Percentiles rank a stretch among this genome's conserved stretches.
Conservation (phyloP, 139 green algal species). For the Chlorella sp. region DNA sequence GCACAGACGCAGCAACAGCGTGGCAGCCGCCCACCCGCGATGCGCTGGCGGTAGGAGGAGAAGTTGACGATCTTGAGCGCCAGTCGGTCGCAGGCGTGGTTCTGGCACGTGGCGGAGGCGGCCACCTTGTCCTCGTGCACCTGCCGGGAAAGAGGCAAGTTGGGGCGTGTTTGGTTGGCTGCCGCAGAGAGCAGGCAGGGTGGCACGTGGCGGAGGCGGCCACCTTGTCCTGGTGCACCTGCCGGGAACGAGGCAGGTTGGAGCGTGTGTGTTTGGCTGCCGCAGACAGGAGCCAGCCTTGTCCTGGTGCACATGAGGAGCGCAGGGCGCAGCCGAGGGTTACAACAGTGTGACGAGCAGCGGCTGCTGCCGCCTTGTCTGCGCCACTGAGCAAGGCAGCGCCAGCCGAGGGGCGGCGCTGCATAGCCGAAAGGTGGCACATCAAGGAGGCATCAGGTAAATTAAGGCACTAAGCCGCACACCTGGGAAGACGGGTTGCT, state of each 20-base stretch:
- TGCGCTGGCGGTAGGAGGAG: slow-evolving; percentile 6
- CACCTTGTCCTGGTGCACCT: slow-evolving; percentile 26
- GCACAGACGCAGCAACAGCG: not conserved
- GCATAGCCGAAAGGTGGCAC: too few relatives aligned
- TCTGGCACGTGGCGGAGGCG: slow-evolving; percentile 54
- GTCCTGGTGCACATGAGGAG: slow-evolving; percentile 21
- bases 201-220: slow-evolving; percentile 54
- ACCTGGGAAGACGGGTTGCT: slow-evolving; percentile 22
- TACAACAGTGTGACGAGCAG: too few relatives aligned
- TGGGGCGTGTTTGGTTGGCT: too few relatives aligned
- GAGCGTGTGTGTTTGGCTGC: too few relatives aligned
- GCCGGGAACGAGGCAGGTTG: not conserved
- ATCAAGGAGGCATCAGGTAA: not conserved
- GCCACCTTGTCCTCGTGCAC: slow-evolving; percentile 25
- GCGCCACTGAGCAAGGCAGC: too few relatives aligned
- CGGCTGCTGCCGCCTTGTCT: too few relatives aligned
- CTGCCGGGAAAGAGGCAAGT: not conserved
- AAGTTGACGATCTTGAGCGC: slow-evolving; percentile 60
- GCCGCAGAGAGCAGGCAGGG: not conserved
- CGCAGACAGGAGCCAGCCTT: not conserved
- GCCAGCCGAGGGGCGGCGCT: too few relatives aligned
- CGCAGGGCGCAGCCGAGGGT: too few relatives aligned
- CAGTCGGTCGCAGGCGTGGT: slow-evolving; percentile 38
- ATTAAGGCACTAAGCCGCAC: not conserved
- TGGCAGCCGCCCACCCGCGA: not conserved